phyloP scores from a whole-genome alignment of 2,329 filamentous ascomycete genomes.

The Chaetomiaceae sp. region DNA sequence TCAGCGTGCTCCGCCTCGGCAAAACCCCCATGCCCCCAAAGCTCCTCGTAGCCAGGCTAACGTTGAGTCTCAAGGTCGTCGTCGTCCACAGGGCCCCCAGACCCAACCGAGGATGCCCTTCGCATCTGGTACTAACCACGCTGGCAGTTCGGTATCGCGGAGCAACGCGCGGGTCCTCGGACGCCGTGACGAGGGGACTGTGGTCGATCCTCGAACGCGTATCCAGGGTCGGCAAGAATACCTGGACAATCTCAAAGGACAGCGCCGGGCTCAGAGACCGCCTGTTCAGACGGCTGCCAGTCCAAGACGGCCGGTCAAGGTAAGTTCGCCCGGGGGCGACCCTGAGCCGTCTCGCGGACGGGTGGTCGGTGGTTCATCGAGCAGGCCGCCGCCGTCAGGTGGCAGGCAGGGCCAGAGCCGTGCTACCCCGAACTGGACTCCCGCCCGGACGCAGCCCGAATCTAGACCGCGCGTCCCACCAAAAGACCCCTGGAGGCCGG shows the following conservation, averaged over 20 bases:
- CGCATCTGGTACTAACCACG: not conserved
- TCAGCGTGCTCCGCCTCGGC: constrained; percentile 1
- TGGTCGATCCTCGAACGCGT: not conserved
- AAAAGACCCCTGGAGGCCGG: too few species aligned
- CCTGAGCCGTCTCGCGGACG: not conserved
- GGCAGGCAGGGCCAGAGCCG: not conserved
- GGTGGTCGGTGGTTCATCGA: not conserved
- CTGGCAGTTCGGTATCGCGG: not conserved
- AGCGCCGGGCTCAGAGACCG: not conserved
- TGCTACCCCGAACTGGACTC: not conserved
- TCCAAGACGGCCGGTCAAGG: not conserved
- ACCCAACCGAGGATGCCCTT: not conserved
- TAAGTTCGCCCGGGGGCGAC: not conserved
- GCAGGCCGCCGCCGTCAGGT: not conserved
- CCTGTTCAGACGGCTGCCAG: not conserved
- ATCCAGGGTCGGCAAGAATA: not conserved
- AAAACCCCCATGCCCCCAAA: not conserved
- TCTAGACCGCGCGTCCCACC: not conserved
- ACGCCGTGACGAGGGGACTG: not conserved
- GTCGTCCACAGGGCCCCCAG: not conserved
- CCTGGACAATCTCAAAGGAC: too few species aligned
- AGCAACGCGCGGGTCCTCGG: not conserved
- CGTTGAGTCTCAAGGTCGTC: not conserved
- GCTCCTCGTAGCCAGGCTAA: not conserved
- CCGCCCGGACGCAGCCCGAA: too few species aligned